Percentiles rank a stretch among this genome's conserved stretches.
phyloP scores from a whole-genome alignment of 768 basidiomycete species.

The Calocera cornea region DNA sequence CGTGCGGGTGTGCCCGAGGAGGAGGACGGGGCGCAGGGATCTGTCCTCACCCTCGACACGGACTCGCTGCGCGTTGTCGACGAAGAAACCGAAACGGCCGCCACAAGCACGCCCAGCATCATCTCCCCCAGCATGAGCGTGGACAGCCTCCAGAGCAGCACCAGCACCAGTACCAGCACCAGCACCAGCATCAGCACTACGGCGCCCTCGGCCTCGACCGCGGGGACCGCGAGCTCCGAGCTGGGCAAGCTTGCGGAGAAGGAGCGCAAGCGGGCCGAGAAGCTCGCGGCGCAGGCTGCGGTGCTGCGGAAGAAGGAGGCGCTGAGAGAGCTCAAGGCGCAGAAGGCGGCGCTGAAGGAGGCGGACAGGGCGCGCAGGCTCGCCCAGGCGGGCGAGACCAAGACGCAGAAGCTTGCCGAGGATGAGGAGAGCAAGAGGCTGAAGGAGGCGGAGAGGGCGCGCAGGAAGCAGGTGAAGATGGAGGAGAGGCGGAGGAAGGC shows the following conservation, averaged over 20 bases:
- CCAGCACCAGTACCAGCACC: slow-evolving; percentile 68
- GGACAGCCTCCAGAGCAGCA: slow-evolving; percentile 62
- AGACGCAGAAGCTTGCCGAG: neutral
- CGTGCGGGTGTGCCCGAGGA: slow-evolving; percentile 47
- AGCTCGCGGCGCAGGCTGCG: slow-evolving; percentile 57
- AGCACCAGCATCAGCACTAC: slow-evolving; percentile 70
- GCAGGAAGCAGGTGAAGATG: neutral
- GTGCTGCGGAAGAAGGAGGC: slow-evolving; percentile 66
- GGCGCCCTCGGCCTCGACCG: slow-evolving; percentile 18
- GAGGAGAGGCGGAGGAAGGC: slow-evolving; percentile 8
- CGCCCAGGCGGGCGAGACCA: neutral
- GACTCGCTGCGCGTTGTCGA: too few species aligned
- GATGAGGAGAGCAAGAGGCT: neutral
- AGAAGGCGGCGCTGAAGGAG: slow-evolving; percentile 56
- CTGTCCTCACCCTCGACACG: slow-evolving; percentile 44
- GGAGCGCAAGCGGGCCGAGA: slow-evolving; percentile 45
- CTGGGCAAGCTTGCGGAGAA: slow-evolving; percentile 20
- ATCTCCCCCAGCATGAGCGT: slow-evolving; percentile 57
- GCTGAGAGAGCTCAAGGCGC: slow-evolving; percentile 29
- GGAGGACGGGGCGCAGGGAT: slow-evolving; percentile 41
- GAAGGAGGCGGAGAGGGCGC: neutral
- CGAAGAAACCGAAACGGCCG: too few species aligned
- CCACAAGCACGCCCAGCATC: too few species aligned
- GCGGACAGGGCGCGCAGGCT: slow-evolving; percentile 13
- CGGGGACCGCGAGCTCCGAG: neutral